Evolutionary conservation across 2,329 filamentous ascomycete species (phyloP), one percentile per base, ranked within the genome.

Genomic region (Gyromitra esculenta): DNA sequence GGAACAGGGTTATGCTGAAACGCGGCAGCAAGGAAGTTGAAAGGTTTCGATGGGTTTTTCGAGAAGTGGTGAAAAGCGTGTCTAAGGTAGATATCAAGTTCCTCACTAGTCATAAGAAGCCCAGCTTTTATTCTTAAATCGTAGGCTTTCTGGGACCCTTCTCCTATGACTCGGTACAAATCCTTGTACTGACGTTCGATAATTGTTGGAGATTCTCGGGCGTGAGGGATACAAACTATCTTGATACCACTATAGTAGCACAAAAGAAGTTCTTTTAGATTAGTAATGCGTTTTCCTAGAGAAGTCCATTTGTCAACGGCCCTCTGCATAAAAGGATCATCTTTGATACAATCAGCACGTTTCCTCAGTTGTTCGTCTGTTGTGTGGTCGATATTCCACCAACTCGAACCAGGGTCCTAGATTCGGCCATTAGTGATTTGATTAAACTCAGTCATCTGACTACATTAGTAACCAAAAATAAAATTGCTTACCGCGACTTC

Each of bases 191-290:
- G 87, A 25, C 84, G 82, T 63, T 86, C 82, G 77, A 88, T 86
- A n/a, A 87, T 82, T 80, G 84, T 85, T 48, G 85, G 85, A 11
- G 84, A 82, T 11, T 77, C 69, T 52, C 73, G 66, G 2, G 77
- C 81, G 78, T 82, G 83, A 2, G 86, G 87, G 13, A 88, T 84
- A 4, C 86, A 82, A n/a, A 88, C 81, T 2, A 87, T 85, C 15
- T 75, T 85, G 66, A 86, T 83, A 7, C 85, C 85, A 74, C 84
- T 85, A 79, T 88, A 88, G 79, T 88, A 88, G 50, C 84, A 85
- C 65, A 84, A 81, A 15, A 88, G 82, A 5, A 88, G 82, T 68
- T 86, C 84, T 77, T 85, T 82, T 8, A 86, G 83, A 25, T 81
- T 85, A n/a, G 82, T 82, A 67, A 87, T 85, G 1, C 79, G 77